A percentile compares a stretch with the other conserved stretches of the same genome.
Evolutionary conservation across 2,329 filamentous ascomycete species (phyloP).

Genomic region (Trichoderma sp.): DNA sequence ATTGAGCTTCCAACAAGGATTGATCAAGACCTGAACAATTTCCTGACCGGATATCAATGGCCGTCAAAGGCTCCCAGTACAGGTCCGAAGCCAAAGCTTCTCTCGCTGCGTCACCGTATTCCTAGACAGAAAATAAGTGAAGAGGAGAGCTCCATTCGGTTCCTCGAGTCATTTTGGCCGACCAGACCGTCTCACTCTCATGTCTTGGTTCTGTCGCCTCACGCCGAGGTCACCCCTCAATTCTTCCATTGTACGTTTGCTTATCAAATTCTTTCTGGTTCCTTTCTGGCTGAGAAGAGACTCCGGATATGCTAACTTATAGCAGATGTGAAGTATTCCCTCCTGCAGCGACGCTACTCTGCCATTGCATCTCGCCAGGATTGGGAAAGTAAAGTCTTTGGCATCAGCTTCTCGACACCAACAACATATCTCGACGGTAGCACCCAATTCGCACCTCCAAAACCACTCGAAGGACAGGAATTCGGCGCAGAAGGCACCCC

Average conservation of each 20-base stretch:
- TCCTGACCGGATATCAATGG: conserved; percentile 66
- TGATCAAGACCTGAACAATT: conserved; percentile 62
- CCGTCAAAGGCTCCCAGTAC: conserved; percentile 48
- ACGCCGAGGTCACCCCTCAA: conserved; percentile 73
- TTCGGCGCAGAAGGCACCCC: conserved; percentile 43
- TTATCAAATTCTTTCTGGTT: background rate
- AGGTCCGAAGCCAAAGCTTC: conserved; percentile 46
- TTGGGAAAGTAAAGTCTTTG: conserved; percentile 61
- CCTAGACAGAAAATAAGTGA: conserved; percentile 56
- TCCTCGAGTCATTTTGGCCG: conserved; percentile 88
- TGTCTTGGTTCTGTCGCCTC: conserved; percentile 79
- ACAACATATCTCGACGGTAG: conserved; percentile 60
- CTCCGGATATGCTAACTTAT: background rate
- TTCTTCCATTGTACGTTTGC: conserved; percentile 70
- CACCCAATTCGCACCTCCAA: conserved; percentile 51
- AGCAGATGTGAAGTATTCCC: conserved; percentile 68
- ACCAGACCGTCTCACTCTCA: conserved; percentile 62
- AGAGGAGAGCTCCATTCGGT: conserved; percentile 70
- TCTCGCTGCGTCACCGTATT: conserved; percentile 76
- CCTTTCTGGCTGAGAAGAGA: background rate
- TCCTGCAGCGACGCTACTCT: conserved; percentile 78
- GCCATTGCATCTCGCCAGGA: conserved; percentile 40
- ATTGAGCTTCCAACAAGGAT: conserved; percentile 76
- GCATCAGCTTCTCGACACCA: conserved; percentile 77
- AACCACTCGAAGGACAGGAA: conserved; percentile 22